These are phyloP conservation scores for Vanrija sp. DNA, from an alignment of 1,284 basidiomycete species.

Conservation along the genomic window DNA sequence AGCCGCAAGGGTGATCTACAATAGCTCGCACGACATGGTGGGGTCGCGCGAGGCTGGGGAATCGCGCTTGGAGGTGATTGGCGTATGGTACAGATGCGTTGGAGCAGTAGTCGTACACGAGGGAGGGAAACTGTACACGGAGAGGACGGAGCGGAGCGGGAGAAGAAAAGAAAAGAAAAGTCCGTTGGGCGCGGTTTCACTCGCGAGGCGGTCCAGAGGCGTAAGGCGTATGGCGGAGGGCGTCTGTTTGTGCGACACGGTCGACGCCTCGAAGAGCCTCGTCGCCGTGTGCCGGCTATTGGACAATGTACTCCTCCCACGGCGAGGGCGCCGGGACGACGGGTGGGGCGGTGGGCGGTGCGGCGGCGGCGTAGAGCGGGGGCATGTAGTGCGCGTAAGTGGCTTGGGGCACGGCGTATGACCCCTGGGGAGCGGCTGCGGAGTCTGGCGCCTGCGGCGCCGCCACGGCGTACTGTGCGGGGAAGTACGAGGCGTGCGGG, in stretches of 20 bases:
- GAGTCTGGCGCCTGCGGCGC: not conserved
- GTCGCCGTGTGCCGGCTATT: not conserved
- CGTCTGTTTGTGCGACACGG: too few species aligned
- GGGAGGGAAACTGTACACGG: too few species aligned
- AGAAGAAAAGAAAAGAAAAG: too few species aligned
- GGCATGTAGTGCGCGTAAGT: not conserved
- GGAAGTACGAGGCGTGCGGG: not conserved
- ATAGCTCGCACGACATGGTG: not conserved
- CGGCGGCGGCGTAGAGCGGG: not conserved
- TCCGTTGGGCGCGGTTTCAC: too few species aligned
- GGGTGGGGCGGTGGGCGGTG: slow-evolving; percentile 2
- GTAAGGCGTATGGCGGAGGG: too few species aligned
- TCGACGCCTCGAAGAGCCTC: too few species aligned
- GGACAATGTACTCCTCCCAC: slow-evolving; percentile 9
- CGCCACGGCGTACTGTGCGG: not conserved
- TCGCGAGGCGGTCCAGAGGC: too few species aligned
- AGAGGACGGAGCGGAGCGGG: too few species aligned
- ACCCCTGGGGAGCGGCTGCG: not conserved
- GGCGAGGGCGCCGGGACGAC: not conserved
- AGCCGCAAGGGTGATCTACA: not conserved
- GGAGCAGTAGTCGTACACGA: too few species aligned
- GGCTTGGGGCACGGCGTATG: not conserved
- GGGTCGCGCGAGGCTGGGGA: not conserved
- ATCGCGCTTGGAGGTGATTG: not conserved
- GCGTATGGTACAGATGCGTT: too few species aligned